Base-by-base conservation (phyloP, 2,329 filamentous ascomycete genomes). In the Aspergillus novofumigatus region DNA sequence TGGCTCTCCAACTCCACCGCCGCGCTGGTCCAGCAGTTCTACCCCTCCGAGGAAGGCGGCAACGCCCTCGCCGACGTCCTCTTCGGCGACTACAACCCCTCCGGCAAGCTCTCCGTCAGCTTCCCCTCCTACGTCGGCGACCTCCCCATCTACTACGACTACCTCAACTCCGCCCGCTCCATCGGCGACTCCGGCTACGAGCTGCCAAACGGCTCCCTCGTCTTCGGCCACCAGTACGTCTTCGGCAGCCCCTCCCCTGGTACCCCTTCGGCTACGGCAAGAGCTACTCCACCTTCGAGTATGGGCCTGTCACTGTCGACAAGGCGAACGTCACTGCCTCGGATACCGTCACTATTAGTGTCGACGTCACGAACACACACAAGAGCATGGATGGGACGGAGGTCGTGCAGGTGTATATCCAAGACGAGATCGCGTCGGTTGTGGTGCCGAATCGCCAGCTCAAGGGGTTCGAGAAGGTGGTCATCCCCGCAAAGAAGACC, bases 21-120 rank as follows among this genome's bases (percentile, higher is more conserved):
- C 0, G 87, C 86, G 0, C 79, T 91, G 0, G 76, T 91, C 0
- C 88, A 91, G 67, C 87, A 90, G 70, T 91, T 91, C 73, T 91
- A 91, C 65, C 86, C 86, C 6, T 86, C 85, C 0, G 86, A 90
- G 65, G 78, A 89, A 73, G 86, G 86, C 25, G 86, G 87, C 0
- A 76, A 85, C 57, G 86, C 86, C 1, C 78, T 89, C 1, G 86
- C 87, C 0, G 85, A 88, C 59, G 77, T 89, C 29, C 77, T 89
- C 1, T 87, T 85, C 64, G 87, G 87, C 26, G 77, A 83, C 54
- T 80, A 83, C 53, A 88, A 86, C 69, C 86, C 86, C 0, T 86
- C 82, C 1, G 87, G 87, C 42, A 87, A 84, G 68, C 80, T 89
- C 11, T 81, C 82, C 1, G 86, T 90, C 35, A 84, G 83, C 10